phyloP scores from a whole-genome alignment of 2,329 filamentous ascomycete species.

The Xylaria polymorpha region DNA sequence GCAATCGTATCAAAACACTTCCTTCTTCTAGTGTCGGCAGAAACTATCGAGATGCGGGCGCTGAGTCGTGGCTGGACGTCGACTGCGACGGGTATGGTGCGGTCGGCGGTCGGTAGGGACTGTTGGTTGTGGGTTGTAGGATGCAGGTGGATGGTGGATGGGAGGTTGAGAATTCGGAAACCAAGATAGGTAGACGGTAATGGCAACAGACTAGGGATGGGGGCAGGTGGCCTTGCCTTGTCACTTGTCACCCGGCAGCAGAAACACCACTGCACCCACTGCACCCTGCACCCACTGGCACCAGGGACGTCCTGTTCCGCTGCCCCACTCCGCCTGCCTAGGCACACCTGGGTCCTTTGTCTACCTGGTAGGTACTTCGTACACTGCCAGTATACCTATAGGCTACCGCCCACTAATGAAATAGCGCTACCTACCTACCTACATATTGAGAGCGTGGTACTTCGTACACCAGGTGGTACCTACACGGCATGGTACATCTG shows the following conservation, averaged over 20 bases:
- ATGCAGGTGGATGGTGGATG: conserved; percentile 16
- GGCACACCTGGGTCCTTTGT: conserved; percentile 3
- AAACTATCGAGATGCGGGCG: conserved; percentile 21
- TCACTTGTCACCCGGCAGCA: conserved; percentile 37
- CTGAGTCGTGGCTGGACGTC: conserved; percentile 17
- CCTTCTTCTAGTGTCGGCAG: conserved; percentile 8
- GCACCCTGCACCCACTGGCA: conserved; percentile 15
- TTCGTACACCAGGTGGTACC: no score
- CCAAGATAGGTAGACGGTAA: conserved; percentile 34
- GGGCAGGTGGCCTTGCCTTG: conserved; percentile 40
- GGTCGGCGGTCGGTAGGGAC: conserved; percentile 27
- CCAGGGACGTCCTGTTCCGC: conserved; percentile 30
- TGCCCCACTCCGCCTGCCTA: conserved; percentile 23
- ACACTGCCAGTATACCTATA: neutral
- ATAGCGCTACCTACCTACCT: no score
- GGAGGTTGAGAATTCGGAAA: conserved; percentile 38
- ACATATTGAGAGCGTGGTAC: no score
- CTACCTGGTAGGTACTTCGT: no score
- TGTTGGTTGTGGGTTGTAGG: conserved; percentile 25
- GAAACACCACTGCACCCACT: conserved; percentile 9
- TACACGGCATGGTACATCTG: neutral
- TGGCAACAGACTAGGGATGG: conserved; percentile 32
- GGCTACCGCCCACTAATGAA: conserved; percentile 1
- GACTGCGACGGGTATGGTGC: conserved; percentile 1
- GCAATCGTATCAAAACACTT: conserved; percentile 23